These are phyloP conservation scores for Penicillium paradoxum DNA, from an alignment of 495 filamentous ascomycete genomes.

Conservation along the genomic window DNA sequence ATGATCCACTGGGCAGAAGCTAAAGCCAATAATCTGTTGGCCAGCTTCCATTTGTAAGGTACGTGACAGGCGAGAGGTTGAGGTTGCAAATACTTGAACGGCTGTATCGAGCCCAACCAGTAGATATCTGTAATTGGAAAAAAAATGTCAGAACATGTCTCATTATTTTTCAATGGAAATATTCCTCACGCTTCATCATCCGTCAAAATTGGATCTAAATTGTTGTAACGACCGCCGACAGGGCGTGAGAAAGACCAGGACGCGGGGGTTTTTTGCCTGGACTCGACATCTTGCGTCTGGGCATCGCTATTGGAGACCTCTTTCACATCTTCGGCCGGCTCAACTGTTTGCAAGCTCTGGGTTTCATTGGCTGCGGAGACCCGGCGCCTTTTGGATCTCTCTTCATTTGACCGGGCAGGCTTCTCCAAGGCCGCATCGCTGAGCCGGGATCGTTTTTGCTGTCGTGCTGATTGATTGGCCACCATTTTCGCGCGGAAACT, in stretches of 20 bases:
- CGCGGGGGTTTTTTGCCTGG: constrained; percentile 9
- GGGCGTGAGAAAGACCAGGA: constrained; percentile 34
- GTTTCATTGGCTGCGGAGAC: constrained; percentile 20
- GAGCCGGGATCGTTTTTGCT: constrained; percentile 34
- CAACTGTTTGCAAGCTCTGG: neutral
- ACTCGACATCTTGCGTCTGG: constrained; percentile 4
- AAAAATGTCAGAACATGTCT: constrained; percentile 22
- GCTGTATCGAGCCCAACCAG: constrained; percentile 59
- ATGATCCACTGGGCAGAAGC: constrained; percentile 52
- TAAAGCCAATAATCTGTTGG: constrained; percentile 46
- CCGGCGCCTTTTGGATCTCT: constrained; percentile 33
- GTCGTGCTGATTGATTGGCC: constrained; percentile 18
- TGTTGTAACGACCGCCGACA: constrained; percentile 33
- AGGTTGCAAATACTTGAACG: constrained; percentile 74
- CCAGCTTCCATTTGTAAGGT: constrained; percentile 40
- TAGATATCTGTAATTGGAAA: constrained; percentile 50
- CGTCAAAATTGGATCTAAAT: constrained; percentile 75
- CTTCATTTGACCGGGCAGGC: constrained; percentile 16
- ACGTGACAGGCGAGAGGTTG: constrained; percentile 72
- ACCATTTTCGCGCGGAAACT: constrained; percentile 13
- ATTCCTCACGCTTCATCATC: constrained; percentile 69
- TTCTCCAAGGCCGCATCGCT: constrained; percentile 30
- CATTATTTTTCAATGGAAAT: neutral
- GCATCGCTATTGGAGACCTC: neutral
- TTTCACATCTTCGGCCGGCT: neutral